Evolutionary conservation across 2,329 filamentous ascomycete species (phyloP).

Genomic region (Nemania serpens): DNA sequence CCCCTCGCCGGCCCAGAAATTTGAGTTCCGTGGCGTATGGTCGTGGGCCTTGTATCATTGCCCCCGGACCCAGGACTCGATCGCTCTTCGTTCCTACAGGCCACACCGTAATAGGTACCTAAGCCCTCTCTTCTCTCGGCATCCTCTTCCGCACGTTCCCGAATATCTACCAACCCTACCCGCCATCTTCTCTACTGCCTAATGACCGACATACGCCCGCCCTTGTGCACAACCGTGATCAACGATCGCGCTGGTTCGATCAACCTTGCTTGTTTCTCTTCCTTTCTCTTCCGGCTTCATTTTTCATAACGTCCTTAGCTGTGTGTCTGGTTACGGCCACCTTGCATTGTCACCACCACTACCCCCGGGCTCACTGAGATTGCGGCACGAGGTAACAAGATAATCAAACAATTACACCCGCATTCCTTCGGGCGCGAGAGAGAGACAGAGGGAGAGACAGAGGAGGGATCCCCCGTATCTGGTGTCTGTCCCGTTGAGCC

Average conservation of each 20-base stretch:
- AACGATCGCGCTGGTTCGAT: too few species aligned
- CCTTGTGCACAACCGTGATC: background rate
- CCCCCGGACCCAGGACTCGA: constrained; percentile 18
- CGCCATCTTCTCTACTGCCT: background rate
- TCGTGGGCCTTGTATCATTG: constrained; percentile 13
- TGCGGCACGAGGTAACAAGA: background rate
- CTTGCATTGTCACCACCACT: background rate
- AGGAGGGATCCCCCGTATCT: constrained; percentile 1
- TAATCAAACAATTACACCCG: background rate
- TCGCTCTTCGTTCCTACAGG: constrained; percentile 8
- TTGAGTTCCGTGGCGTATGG: constrained; percentile 13
- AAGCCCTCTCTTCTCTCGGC: constrained; percentile 18
- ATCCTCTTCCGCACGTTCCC: constrained; percentile 26
- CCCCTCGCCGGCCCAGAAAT: constrained; percentile 10
- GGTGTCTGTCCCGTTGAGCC: background rate
- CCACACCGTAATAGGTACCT: background rate
- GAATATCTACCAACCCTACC: constrained; percentile 3
- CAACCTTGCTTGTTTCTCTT: too few species aligned
- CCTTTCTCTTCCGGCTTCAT: too few species aligned
- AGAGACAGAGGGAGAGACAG: background rate
- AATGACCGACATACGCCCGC: background rate
- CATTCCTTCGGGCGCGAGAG: background rate
- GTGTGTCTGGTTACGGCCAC: background rate
- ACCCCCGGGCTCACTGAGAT: background rate
- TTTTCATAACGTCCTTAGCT: too few species aligned